Evolutionary conservation across 2,329 filamentous ascomycete species (phyloP), one percentile per base, ranked within the genome.

Genomic region (Botryotinia convoluta): DNA sequence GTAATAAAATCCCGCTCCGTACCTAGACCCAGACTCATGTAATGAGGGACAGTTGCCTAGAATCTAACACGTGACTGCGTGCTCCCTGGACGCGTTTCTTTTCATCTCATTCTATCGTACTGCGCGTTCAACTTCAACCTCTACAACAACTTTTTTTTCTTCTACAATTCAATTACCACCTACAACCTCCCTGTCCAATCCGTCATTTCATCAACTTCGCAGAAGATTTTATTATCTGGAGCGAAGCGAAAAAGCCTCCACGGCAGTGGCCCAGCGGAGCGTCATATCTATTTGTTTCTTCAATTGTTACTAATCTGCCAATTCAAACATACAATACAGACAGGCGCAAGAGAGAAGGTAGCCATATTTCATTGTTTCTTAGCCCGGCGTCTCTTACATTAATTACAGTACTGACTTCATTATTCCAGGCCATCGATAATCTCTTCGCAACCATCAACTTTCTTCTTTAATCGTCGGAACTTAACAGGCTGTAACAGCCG

Each of bases 231-330:
- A 10, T 14, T 20, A 8, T 57, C 48, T 68, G n/a, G 26, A 68
- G 48, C 48, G 35, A 32, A 57, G 48, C 48, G 48, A 26, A 57
- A 37, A 42, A 39, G 45, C 65, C 35, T 42, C 35, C 65, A 68
- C 48, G 48, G 48, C 45, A 57, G 48, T 68, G 35, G 48, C 48
- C 48, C 10, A 68, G 48, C 65, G 65, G 48, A 57, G 45, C 65
- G 48, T 57, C 32, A 57, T 26, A 68, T 57, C 18, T 22, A 42
- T 29, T 54, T 29, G 0, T 54, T 22, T 29, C 35, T 16, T n/a
- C 12, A 39, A 35, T 20, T 16, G 6, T 45, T 9, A 26, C 32
- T 8, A 57, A 57, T 18, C 22, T 48, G 29, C 44, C 26, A 44
- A 63, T 35, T 22, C 18, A 3, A 63, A 32, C 39, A 63, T 16